Evolutionary conservation across 495 filamentous ascomycete species (phyloP).

Genomic region (Talaromyces thailandensis): DNA sequence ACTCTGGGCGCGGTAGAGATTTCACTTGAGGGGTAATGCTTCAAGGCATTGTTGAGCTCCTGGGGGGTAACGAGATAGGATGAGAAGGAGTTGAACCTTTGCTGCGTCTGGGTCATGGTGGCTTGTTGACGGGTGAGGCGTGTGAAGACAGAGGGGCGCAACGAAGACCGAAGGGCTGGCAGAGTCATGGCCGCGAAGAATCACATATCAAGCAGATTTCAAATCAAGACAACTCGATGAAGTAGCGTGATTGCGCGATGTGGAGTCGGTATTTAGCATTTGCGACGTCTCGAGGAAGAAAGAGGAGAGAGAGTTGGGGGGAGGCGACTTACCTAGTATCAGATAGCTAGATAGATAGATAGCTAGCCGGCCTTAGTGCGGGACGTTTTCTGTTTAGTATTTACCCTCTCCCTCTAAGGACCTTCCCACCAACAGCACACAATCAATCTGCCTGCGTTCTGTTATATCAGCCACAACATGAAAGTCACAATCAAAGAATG

Average conservation of each 20-base stretch:
- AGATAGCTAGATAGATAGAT: too few relatives aligned
- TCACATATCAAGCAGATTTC: too few relatives aligned
- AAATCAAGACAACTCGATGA: too few relatives aligned
- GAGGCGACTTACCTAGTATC: background rate
- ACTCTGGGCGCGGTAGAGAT: conserved; percentile 71
- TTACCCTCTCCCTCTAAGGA: too few relatives aligned
- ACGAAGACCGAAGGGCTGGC: conserved; percentile 24
- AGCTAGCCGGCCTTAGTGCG: background rate
- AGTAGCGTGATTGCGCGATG: background rate
- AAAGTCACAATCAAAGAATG: conserved; percentile 89
- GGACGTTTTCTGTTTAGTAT: background rate
- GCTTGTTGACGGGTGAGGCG: conserved; percentile 20
- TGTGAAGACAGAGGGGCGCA: conserved; percentile 14
- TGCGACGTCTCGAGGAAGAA: background rate
- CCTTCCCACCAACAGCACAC: background rate
- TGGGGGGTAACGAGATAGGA: conserved; percentile 79
- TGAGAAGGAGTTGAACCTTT: conserved; percentile 47
- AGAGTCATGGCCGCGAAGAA: conserved; percentile 26
- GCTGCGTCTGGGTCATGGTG: conserved; percentile 23
- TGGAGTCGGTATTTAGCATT: background rate
- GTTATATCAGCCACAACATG: conserved; percentile 47
- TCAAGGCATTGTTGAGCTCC: conserved; percentile 70
- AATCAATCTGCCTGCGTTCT: background rate
- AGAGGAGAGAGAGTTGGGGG: too few relatives aligned
- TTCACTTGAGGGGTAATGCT: conserved; percentile 62